Base-by-base conservation (phyloP, 2,329 filamentous ascomycete genomes). In the Teratosphaeria nubilosa region DNA sequence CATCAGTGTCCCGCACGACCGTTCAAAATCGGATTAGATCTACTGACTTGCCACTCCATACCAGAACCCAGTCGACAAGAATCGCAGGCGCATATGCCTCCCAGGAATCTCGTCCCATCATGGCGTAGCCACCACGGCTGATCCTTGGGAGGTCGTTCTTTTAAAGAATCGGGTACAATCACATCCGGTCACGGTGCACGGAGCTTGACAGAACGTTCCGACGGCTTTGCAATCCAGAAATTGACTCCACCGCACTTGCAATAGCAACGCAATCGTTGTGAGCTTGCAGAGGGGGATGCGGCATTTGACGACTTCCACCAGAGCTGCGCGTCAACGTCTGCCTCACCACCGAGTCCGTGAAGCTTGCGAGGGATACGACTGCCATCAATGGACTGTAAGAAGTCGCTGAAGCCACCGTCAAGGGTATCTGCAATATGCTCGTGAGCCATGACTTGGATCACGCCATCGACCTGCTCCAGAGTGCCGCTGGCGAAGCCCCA, bases 21-120 rank as follows among this genome's bases (percentile, higher is more conserved):
- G 34, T 37, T 11, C 14, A 5, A 16, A 5, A 14, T 37, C 2
- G 34, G 13, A 16, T 14, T 34, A 7, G 16, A 14, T 1, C 16
- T 5, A 41, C 10, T 41, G 1, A 41, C 34, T 16, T 86, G 80
- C 53, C 87, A 78, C 58, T 87, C 83, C 62, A 83, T 85, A 2
- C 85, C 85, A 0, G 81, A 78, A 0, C 73, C 71, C 3, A 84
- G 73, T 5, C 85, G 81, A 67, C 86, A 90, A 1, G 82, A 81
- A 5, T 72, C 76, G 69, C 86, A 89, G 1, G 78, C 76, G 65
- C 85, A 88, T 7, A 80, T 77, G 1, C 82, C 82, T 2, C 82
- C 80, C 1, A 84, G 72, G 67, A 84, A 87, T 59, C 77, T 81
- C 5, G 72, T 77, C 10, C 74, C 62, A 54, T 70, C 63, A 51